These are phyloP conservation scores for Saccharomyces pastorianus DNA, from an alignment of 1,139 yeast species.

Conservation along the genomic window DNA sequence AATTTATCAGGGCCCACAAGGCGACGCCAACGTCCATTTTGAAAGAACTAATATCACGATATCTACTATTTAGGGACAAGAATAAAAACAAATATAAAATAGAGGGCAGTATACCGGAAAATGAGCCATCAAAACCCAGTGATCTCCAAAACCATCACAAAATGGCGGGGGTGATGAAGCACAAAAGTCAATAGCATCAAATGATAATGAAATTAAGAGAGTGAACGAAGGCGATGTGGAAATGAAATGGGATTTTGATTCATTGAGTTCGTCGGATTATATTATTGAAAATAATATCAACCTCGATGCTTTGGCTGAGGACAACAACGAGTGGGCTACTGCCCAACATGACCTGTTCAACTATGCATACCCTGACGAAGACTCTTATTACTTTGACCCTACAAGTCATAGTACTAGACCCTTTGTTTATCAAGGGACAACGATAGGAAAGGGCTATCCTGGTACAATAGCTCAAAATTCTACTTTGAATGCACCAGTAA, in stretches of 20 bases:
- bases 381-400: slow-evolving; percentile 22
- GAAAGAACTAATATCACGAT: slow-evolving; percentile 73
- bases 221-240: slow-evolving; percentile 41
- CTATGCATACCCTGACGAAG: slow-evolving; percentile 36
- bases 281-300: slow-evolving; percentile 59
- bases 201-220: slow-evolving; percentile 11
- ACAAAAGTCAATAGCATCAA: slow-evolving; percentile 10
- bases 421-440: slow-evolving; percentile 27
- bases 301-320: slow-evolving; percentile 37
- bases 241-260: slow-evolving; percentile 84
- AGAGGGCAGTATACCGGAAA: slow-evolving; percentile 31
- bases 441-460: slow-evolving; percentile 29
- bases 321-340: slow-evolving; percentile 28
- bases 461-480: slow-evolving; percentile 20
- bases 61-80: slow-evolving; percentile 70
- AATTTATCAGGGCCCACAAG: slow-evolving; percentile 57
- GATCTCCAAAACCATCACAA: slow-evolving; percentile 17
- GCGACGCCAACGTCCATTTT: slow-evolving; percentile 52
- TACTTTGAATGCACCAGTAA: slow-evolving; percentile 21
- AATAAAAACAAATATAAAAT: slow-evolving; percentile 41
- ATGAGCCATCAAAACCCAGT: slow-evolving; percentile 29
- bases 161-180: slow-evolving; percentile 17
- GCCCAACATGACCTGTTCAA: slow-evolving; percentile 32
- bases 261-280: slow-evolving; percentile 63
- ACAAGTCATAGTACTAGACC: slow-evolving; percentile 25